phyloP scores from a whole-genome alignment of 805 yeast genomes.

The Metschnikowia matae region DNA sequence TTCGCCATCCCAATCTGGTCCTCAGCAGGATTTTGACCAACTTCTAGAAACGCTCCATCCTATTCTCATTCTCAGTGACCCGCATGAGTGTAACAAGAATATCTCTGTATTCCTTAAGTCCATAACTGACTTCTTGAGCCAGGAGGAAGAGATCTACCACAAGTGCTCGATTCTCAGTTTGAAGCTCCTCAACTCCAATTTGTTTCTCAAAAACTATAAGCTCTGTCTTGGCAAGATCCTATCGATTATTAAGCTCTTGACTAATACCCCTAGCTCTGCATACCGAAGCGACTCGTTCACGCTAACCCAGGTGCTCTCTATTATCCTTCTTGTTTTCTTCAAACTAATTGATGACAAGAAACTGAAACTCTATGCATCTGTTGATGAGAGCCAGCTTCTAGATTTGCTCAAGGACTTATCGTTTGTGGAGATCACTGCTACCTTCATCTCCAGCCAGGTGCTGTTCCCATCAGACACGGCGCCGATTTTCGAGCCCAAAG shows the following conservation, averaged over 20 bases:
- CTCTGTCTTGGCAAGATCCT: constrained; percentile 38
- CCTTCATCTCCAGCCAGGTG: constrained; percentile 29
- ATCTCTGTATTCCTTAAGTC: constrained; percentile 31
- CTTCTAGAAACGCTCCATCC: constrained; percentile 15
- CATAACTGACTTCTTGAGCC: constrained; percentile 28
- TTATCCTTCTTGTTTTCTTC: constrained; percentile 29
- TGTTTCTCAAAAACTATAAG: constrained; percentile 33
- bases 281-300: constrained; percentile 15
- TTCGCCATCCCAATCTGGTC: constrained; percentile 1
- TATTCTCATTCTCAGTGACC: constrained; percentile 34
- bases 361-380: constrained; percentile 17
- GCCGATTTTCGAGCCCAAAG: not conserved
- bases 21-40: constrained; percentile 4
- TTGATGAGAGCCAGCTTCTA: constrained; percentile 15
- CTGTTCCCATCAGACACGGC: constrained; percentile 9
- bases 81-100: constrained; percentile 37
- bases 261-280: not conserved
- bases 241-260: constrained; percentile 2
- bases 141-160: constrained; percentile 24
- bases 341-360: constrained; percentile 27
- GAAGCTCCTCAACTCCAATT: constrained; percentile 33
- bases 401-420: constrained; percentile 55
- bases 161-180: constrained; percentile 31
- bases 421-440: constrained; percentile 40
- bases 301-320: constrained; percentile 34